Evolutionary conservation across 2,329 filamentous ascomycete genomes (phyloP), one percentile per base, ranked within the genome.

Genomic region (Diplodia scrobiculata): DNA sequence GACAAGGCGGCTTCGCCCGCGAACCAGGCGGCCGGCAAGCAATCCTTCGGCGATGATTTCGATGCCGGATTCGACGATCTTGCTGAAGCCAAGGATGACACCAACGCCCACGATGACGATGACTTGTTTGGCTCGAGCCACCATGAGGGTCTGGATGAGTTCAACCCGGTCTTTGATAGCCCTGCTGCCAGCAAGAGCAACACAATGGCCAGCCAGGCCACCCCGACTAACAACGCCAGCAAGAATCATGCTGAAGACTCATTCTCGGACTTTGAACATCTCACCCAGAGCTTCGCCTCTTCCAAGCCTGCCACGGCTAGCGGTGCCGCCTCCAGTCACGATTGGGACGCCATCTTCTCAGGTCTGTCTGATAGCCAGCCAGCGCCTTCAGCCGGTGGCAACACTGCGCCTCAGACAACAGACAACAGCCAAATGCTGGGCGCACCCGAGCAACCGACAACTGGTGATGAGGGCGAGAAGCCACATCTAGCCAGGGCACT

Each of bases 331-430:
- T 74, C 78, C 1, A 77, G 80, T 38, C 90, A 96, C 71, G 94
- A 98, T 76, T 98, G 95, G 95, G 94, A 98, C 73, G 90, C 92
- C 47, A 91, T 98, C 65, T 98, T 98, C 79, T 90, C 91, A 1
- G 89, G 89, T 29, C 81, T 96, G 7, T 90, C 94, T 71, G 74
- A 77, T 54, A 68, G 70, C 4, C 71, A 72, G 70, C 53, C 64
- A 6, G 53, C 64, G 25, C 64, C 64, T 10, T 48, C 47, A 1
- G 45, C 65, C 13, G 27, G 54, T 34, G 71, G 76, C 67, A 75
- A 77, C 48, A 71, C 73, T 52, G 77, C 65, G 75, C 75, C 11
- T 73, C 76, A 76, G 60, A 74, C 69, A 0, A 70, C 76, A 7
- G 76, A 77, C 64, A 73, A 71, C 53, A 60, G 62, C 47, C 68